Conservation (phyloP, 1,284 basidiomycete species). For the Veloboletus limbatus region DNA sequence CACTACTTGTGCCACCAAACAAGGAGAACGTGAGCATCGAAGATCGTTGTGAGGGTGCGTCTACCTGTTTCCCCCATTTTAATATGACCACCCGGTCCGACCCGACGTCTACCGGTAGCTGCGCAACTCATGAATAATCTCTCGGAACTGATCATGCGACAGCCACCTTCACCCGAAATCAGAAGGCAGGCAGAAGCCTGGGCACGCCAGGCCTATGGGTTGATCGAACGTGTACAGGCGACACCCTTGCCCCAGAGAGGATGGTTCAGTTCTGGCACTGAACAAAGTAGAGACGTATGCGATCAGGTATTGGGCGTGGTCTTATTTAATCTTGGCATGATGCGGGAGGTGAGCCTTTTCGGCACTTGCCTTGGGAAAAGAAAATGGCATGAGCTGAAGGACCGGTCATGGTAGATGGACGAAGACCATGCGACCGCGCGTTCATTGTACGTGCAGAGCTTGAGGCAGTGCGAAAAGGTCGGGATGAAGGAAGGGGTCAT, state of each 20-base stretch:
- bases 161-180: conserved; percentile 43
- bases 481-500: conserved; percentile 51
- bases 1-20: conserved; percentile 57
- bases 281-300: conserved; percentile 38
- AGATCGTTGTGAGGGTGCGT: conserved; percentile 58
- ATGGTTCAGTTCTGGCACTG: conserved; percentile 22
- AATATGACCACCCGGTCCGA: neutral
- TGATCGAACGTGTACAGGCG: conserved; percentile 40
- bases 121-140: conserved; percentile 71
- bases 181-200: conserved; percentile 58
- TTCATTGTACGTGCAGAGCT: conserved; percentile 43
- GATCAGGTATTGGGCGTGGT: conserved; percentile 57
- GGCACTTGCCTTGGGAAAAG: neutral
- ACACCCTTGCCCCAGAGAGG: conserved; percentile 23
- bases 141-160: conserved; percentile 55
- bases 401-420: conserved; percentile 41
- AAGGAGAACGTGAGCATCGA: conserved; percentile 39
- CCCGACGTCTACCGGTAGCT: conserved; percentile 37
- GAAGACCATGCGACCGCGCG: conserved; percentile 46
- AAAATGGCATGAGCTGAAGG: neutral
- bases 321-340: conserved; percentile 58
- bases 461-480: conserved; percentile 48
- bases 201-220: conserved; percentile 53
- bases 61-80: neutral
- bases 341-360: conserved; percentile 40